Conservation (phyloP, 2,329 filamentous ascomycete genomes). For the Gremmenia infestans region DNA sequence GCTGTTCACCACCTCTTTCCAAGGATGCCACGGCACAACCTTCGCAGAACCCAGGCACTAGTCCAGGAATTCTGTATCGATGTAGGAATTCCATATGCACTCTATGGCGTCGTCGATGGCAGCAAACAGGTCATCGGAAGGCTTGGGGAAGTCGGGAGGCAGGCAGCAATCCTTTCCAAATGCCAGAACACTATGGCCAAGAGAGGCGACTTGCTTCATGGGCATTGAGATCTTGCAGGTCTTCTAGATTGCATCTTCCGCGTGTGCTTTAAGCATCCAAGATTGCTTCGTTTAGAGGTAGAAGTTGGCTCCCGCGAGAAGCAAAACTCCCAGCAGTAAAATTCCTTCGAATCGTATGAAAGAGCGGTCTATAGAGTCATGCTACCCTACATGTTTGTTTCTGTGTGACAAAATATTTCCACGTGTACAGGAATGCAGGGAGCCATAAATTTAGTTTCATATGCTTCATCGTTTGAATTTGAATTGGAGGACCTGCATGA, state of each 20-base stretch:
- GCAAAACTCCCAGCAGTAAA: background rate
- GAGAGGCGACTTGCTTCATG: constrained; percentile 30
- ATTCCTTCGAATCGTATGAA: constrained; percentile 1
- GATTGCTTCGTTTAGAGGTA: background rate
- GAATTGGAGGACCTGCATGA: background rate
- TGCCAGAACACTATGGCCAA: constrained; percentile 52
- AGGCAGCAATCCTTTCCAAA: constrained; percentile 71
- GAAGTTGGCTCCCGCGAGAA: background rate
- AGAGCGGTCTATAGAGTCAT: background rate
- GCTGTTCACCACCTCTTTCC: constrained; percentile 84
- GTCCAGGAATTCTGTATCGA: constrained; percentile 79
- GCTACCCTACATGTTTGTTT: background rate
- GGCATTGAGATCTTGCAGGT: constrained; percentile 17
- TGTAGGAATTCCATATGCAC: constrained; percentile 76
- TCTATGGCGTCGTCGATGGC: constrained; percentile 79
- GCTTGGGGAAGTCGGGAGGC: constrained; percentile 72
- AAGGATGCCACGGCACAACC: constrained; percentile 77
- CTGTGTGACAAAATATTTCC: background rate
- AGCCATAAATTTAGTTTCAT: background rate
- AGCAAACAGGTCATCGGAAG: constrained; percentile 75
- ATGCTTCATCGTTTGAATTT: too few relatives aligned
- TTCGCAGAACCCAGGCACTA: constrained; percentile 67
- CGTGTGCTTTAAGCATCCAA: background rate
- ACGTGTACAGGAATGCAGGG: background rate
- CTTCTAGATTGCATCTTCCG: background rate